Base-by-base conservation (phyloP, 192 early-diverging fungal genomes). In the Gigaspora rosea region DNA sequence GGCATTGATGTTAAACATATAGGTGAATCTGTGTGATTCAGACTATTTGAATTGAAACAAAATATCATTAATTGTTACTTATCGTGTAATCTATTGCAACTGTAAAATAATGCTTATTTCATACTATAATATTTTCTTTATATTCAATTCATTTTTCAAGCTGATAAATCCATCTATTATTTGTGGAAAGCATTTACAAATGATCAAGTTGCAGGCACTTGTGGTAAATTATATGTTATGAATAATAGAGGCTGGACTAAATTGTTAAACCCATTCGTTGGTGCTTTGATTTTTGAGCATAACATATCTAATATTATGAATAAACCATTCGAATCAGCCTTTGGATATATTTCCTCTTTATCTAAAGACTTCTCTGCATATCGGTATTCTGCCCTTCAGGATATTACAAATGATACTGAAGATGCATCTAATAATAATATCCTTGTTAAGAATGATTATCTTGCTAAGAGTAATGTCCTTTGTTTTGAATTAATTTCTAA, bases 301-400 rank as follows among this genome's bases (percentile, higher is more conserved):
- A 90, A 91, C 72, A 91, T 89, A 85, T 89, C 86, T 41, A 91
- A 91, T 73, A 88, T 90, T 72, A 70, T 91, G 61, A 85, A 91
- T 63, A 90, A 91, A 78, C 85, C 90, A 10, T 77, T 95, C 18
- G 94, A 95, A 78, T 93, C 92, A 7, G 90, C 94, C 18, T 94
- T 94, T 73, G 95, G 95, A 2, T 96, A 93, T 73, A 96, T 96
- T 71, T 90, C 92, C 1, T 93, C 94, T 57, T 86, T 95, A 69
- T 93, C 94, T 33, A 90, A 93, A 71, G 93, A 92, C 11, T 95
- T 95, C 77, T 94, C 92, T 18, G 94, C 94, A 12, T 95, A 95
- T 82, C 86, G 92, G 11, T 95, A 90, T 77, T 80, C 76, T 41
- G 94, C 93, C n/a, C 82, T 94, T 32, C 81, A 94, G 46, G 94